Base-by-base conservation (phyloP, 495 filamentous ascomycete species). In the Hyaloscypha finlandica region DNA sequence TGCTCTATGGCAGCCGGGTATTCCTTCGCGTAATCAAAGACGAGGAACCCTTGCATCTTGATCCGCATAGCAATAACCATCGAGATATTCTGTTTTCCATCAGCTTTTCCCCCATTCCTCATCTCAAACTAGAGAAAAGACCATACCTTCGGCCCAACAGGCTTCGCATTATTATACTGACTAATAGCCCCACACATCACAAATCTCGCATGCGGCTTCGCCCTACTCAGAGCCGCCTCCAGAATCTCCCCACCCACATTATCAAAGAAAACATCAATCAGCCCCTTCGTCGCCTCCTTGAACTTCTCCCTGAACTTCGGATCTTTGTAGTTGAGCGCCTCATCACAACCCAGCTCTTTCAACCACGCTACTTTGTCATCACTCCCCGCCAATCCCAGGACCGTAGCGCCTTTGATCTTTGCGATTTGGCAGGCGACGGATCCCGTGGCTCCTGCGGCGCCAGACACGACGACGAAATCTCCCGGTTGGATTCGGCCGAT, bases 201-300 rank as follows among this genome's bases (percentile, higher is more conserved):
- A 71, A 91, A 83, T 20, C 89, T 81, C 0, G 88, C 81, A 70
- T 75, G 73, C 59, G 73, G 67, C 71, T 85, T 85, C 65, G 90
- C 80, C 30, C 83, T 78, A 12, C 71, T 73, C 30, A 91, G 75
- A 70, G 86, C 87, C 53, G 86, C 65, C 67, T 90, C 86, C 66
- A 90, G 79, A 64, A 90, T 85, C 64, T 85, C 79, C 1, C 88
- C 89, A 1, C 88, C 88, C n/a, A 90, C 89, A 71, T 91, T 90
- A 70, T 91, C 89, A 74, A 84, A 90, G 71, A 84, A 91, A 25
- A 91, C 81, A 65, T 92, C 86, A 19, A 90, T 86, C 67, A 77
- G 86, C 0, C 84, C 84, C 39, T 87, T 85, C 20, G 89, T 90
- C 12, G 80, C 87, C 68, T 80, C 79, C 63, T 70, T 77, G 52